Evolutionary conservation across 163 green algal genomes (phyloP).

Genomic region (Smithsoniella earleae): DNA sequence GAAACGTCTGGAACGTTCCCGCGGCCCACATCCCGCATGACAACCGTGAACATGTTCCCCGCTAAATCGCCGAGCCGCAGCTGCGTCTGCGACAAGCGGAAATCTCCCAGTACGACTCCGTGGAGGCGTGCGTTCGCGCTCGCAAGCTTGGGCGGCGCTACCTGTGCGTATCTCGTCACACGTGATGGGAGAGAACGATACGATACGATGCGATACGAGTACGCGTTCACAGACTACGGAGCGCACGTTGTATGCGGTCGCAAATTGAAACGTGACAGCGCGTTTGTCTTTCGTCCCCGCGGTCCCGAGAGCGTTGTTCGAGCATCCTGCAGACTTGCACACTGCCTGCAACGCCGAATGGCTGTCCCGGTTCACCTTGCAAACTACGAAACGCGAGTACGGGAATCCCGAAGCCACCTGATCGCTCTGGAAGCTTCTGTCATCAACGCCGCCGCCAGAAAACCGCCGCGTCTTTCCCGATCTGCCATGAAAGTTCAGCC

Average conservation of each 20-base stretch:
- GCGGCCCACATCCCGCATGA: slow-evolving; percentile 39
- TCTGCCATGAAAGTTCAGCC: no score
- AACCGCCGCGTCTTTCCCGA: background rate
- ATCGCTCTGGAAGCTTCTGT: slow-evolving; percentile 27
- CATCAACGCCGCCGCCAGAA: no score
- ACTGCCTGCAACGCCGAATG: slow-evolving; percentile 34
- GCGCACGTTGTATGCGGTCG: slow-evolving; percentile 53
- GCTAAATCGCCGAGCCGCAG: slow-evolving; percentile 64
- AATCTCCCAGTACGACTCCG: slow-evolving; percentile 65
- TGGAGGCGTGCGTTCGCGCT: background rate
- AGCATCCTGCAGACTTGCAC: slow-evolving; percentile 41
- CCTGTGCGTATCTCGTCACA: no score
- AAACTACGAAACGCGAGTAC: slow-evolving; percentile 65
- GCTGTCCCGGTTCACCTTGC: slow-evolving; percentile 82
- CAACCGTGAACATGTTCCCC: slow-evolving; percentile 63
- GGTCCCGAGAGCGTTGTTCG: slow-evolving; percentile 38
- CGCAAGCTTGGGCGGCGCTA: background rate
- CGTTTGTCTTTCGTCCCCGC: slow-evolving; percentile 94
- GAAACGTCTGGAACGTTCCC: background rate
- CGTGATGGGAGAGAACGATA: no score
- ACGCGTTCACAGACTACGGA: no score
- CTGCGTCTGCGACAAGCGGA: slow-evolving; percentile 42
- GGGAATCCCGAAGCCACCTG: slow-evolving; percentile 40
- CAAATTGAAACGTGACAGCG: slow-evolving; percentile 70
- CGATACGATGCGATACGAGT: no score